Conservation (phyloP, 2,329 filamentous ascomycete species). For the Neopestalotiopsis clavispora region DNA sequence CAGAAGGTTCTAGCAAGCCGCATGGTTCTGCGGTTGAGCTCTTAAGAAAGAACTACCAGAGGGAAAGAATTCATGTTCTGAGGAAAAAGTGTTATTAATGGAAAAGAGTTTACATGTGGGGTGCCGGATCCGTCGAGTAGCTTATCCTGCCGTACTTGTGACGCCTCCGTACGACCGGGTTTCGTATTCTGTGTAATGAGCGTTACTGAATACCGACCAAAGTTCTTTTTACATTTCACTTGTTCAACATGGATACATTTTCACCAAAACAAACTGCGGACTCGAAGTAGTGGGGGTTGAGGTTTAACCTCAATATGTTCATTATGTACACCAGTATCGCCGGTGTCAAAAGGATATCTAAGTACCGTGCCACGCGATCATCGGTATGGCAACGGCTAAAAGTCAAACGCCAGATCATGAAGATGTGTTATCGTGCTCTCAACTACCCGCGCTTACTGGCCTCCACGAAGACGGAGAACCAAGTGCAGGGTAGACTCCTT, state of each 20-base stretch:
- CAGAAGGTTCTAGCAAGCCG: conserved; percentile 14
- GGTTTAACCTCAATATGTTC: background rate
- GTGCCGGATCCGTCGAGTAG: background rate
- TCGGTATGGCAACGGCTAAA: conserved; percentile 18
- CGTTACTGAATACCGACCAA: no score
- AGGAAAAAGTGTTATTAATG: background rate
- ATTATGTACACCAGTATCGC: background rate
- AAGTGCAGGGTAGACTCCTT: conserved; percentile 76
- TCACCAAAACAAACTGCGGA: no score
- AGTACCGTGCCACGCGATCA: background rate
- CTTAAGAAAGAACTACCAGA: background rate
- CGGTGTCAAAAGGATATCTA: conserved; percentile 6
- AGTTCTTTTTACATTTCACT: no score
- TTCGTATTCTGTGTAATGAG: no score
- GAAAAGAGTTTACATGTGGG: background rate
- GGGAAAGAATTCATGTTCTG: background rate
- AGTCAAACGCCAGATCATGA: conserved; percentile 34
- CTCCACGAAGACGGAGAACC: conserved; percentile 57
- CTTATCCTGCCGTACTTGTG: no score
- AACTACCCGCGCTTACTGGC: conserved; percentile 45
- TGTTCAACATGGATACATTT: no score
- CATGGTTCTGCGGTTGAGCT: conserved; percentile 22
- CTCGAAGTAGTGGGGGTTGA: no score
- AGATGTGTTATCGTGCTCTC: conserved; percentile 22
- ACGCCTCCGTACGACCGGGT: no score